Evolutionary conservation across 257 asterid species (phyloP), one percentile per base, ranked within the genome.

Genomic region (Gentiana macrophylla): DNA sequence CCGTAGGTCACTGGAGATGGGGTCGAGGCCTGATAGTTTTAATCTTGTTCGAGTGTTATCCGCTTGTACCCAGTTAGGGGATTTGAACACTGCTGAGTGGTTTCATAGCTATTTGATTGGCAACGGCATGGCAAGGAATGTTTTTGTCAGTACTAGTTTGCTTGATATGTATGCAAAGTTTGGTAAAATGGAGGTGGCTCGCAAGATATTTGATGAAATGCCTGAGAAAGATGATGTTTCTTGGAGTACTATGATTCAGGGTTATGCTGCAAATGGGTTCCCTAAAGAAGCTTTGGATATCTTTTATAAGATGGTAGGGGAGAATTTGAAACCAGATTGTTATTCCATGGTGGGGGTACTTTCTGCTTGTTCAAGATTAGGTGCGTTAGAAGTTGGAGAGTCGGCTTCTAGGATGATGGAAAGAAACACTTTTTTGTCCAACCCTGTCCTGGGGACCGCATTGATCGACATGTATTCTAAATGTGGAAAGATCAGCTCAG

Each of bases 211-310:
- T 63, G 76, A 76, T 32, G 71, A 49, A 33, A 72, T 76, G 79
- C 44, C 58, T n/a, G 78, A 76, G 53, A 76, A 64, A 62, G 81
- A 72, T 69, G 62, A 66, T 49, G 79, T 76, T 9, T 56, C 74
- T n/a, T 76, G 81, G 81, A 76, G 78, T 66, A 70, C 81, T 53
- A 65, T 72, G 78, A 72, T 76, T 53, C 81, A 72, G 53, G 78
- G 81, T 15, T 76, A 69, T 52, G 81, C 76, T 1, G 73, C 75
- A 5, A 72, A 76, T 47, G 79, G 79, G 57, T 73, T 60, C 66
- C 79, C 79, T 10, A 60, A 59, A 70, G 74, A 72, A 55, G 79
- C 81, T 2, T 38, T 76, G 69, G 72, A 76, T 52, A 48, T 72
- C 44, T 76, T 76, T 56, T 49, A 69, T 56, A 49, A 8, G 43